Evolutionary conservation across 2,329 filamentous ascomycete species (phyloP).

Genomic region (Lecanoromycetidae sp.): DNA sequence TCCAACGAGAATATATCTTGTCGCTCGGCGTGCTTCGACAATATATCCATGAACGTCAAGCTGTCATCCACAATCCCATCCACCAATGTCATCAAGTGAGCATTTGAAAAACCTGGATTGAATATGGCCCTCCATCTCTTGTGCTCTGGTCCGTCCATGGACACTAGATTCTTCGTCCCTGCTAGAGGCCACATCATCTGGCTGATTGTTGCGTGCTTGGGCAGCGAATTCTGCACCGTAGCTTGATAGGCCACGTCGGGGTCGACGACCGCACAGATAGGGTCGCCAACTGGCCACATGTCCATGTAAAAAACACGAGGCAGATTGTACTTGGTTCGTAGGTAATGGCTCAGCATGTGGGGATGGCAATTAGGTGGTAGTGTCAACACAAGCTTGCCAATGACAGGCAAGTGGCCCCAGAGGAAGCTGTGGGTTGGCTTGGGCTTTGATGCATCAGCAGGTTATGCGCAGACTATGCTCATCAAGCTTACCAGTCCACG

Average conservation of each 20-base stretch:
- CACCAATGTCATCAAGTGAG: constrained; percentile 23
- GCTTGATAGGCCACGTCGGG: constrained; percentile 19
- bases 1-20: constrained; percentile 22
- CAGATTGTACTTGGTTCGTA: constrained; percentile 20
- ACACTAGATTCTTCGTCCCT: constrained; percentile 19
- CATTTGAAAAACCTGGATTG: constrained; percentile 24
- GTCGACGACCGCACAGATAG: constrained; percentile 18
- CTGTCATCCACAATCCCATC: constrained; percentile 23
- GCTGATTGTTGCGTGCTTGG: constrained; percentile 16
- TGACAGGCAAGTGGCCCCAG: constrained; percentile 20
- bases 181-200: constrained; percentile 18
- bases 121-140: constrained; percentile 24
- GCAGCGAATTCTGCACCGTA: constrained; percentile 18
- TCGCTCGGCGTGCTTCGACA: constrained; percentile 19
- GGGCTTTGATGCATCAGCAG: constrained; percentile 14
- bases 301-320: constrained; percentile 21
- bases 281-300: constrained; percentile 20
- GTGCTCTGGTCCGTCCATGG: constrained; percentile 22
- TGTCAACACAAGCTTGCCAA: constrained; percentile 15
- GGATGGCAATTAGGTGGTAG: constrained; percentile 19
- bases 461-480: background rate
- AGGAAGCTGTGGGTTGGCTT: constrained; percentile 21
- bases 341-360: constrained; percentile 19
- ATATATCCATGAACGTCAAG: constrained; percentile 19
- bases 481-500: background rate